These are phyloP conservation scores for Pseudocercospora vitis DNA, from an alignment of 2,329 filamentous ascomycete genomes.

Conservation along the genomic window DNA sequence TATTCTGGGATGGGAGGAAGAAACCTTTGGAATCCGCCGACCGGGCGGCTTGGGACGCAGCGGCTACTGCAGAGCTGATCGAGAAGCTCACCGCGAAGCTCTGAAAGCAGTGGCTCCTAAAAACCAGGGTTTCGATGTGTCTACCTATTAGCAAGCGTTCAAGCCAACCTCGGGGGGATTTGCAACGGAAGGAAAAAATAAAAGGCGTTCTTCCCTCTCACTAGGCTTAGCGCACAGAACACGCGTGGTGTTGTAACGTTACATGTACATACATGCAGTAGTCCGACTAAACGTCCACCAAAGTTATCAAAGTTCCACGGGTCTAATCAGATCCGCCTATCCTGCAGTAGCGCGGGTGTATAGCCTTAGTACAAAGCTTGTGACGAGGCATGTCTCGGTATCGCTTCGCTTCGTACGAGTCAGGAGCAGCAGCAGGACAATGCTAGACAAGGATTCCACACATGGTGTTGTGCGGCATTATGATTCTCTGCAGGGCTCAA, in stretches of 20 bases:
- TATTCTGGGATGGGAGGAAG: slow-evolving; percentile 49
- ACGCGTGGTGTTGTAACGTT: neutral
- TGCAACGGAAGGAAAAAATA: no score
- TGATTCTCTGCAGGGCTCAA: neutral
- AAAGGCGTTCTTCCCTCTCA: no score
- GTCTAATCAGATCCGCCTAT: slow-evolving; percentile 4
- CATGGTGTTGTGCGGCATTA: neutral
- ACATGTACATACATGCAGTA: neutral
- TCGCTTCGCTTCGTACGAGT: slow-evolving; percentile 1
- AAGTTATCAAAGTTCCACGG: slow-evolving; percentile 1
- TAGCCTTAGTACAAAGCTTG: neutral
- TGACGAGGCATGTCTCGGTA: neutral
- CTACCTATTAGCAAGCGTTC: no score
- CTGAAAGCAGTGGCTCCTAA: neutral
- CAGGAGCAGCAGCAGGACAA: no score
- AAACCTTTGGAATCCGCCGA: slow-evolving; percentile 29
- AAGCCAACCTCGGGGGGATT: slow-evolving; percentile 1
- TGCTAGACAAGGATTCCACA: neutral
- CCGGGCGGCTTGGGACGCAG: slow-evolving; percentile 29
- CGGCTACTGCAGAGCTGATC: neutral
- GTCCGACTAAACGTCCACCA: neutral
- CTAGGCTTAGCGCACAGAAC: neutral
- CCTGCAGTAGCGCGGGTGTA: neutral
- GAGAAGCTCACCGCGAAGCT: slow-evolving; percentile 1
- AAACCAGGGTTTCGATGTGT: no score